A percentile compares a stretch with the other conserved stretches of the same genome.
These are phyloP conservation scores for Alloteropsis semialata DNA, from an alignment of 176 grass and related monocot species.

Conservation along the genomic window DNA sequence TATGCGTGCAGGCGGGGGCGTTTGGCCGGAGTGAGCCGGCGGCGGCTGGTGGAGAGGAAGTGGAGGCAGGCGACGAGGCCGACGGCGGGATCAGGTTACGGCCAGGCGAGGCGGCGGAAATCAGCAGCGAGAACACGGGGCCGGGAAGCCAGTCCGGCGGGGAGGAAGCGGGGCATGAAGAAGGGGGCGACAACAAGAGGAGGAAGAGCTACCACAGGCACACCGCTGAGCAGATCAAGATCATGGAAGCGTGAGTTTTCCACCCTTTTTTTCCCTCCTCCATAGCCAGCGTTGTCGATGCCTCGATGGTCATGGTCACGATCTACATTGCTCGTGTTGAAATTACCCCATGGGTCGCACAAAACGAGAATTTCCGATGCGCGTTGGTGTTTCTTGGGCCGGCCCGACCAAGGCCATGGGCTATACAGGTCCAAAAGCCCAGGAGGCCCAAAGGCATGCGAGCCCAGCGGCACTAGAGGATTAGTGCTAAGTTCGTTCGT, in stretches of 20 bases:
- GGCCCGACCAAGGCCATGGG: not conserved
- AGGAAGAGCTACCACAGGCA: slow-evolving; percentile 75
- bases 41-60: slow-evolving; percentile 23
- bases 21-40: slow-evolving; percentile 43
- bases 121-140: slow-evolving; percentile 61
- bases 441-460: not conserved
- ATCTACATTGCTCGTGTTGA: not conserved
- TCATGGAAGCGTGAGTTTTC: slow-evolving; percentile 77
- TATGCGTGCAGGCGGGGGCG: slow-evolving; percentile 47
- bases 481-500: no score
- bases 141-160: slow-evolving; percentile 21
- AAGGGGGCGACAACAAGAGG: slow-evolving; percentile 44
- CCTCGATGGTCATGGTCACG: not conserved
- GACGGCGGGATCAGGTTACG: not conserved
- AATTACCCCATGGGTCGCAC: no score
- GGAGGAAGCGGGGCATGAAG: slow-evolving; percentile 33
- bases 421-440: not conserved
- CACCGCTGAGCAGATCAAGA: slow-evolving; percentile 59
- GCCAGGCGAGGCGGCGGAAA: slow-evolving; percentile 22
- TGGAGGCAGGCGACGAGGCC: slow-evolving; percentile 47
- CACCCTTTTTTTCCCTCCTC: not conserved
- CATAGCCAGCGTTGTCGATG: no score
- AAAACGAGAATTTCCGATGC: not conserved
- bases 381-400: not conserved
- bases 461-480: not conserved